These are phyloP conservation scores for Fusarium sp. DNA, from an alignment of 2,329 filamentous ascomycete species.

Conservation along the genomic window DNA sequence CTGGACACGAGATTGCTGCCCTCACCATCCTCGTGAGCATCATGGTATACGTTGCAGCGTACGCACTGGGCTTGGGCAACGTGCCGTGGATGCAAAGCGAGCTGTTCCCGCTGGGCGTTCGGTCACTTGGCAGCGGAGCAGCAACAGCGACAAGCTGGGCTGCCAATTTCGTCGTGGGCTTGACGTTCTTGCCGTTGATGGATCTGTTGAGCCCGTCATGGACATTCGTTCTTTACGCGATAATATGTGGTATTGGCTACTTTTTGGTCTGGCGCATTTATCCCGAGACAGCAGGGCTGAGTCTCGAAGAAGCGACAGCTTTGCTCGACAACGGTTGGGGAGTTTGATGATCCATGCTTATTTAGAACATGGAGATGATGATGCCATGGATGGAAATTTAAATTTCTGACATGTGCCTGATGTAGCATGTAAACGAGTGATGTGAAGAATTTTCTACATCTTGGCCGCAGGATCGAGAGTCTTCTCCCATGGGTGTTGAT, in stretches of 20 bases:
- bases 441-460: slow-evolving; percentile 10
- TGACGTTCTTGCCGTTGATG: slow-evolving; percentile 92
- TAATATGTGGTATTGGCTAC: slow-evolving; percentile 75
- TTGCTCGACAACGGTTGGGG: slow-evolving; percentile 80
- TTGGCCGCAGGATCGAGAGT: slow-evolving; percentile 16
- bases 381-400: background rate
- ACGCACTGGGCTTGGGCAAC: slow-evolving; percentile 87
- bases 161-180: slow-evolving; percentile 83
- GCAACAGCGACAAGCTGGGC: slow-evolving; percentile 87
- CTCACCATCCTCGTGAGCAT: slow-evolving; percentile 75
- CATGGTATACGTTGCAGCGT: slow-evolving; percentile 84
- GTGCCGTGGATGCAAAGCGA: slow-evolving; percentile 98
- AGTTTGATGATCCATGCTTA: slow-evolving; percentile 55
- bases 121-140: slow-evolving; percentile 75
- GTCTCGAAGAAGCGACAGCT: slow-evolving; percentile 79
- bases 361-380: slow-evolving; percentile 7
- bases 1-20: slow-evolving; percentile 51
- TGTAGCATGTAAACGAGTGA: slow-evolving; percentile 2
- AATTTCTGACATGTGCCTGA: background rate
- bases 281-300: slow-evolving; percentile 85
- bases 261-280: slow-evolving; percentile 76
- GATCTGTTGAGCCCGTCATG: slow-evolving; percentile 74
- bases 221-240: slow-evolving; percentile 84
- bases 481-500: slow-evolving; percentile 20
- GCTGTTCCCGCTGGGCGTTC: slow-evolving; percentile 81